Percentiles rank a stretch among this genome's conserved stretches.
Conservation (phyloP, 345 rosid genomes). For the rapeseed (Brassica napus) region Da-Ae NC_063447.1:35489501-35490000, state of each 20-base stretch:
- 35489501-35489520: background rate
- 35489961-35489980: conserved; percentile 45
- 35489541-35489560: conserved; percentile 20
- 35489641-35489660: conserved; percentile 44
- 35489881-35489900: conserved; percentile 65
- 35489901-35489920: conserved; percentile 45
- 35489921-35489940: conserved; percentile 49
- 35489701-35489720: conserved; percentile 60
- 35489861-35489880: conserved; percentile 70
- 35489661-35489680: conserved; percentile 51
- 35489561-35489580: conserved; percentile 37
- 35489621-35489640: conserved; percentile 37
- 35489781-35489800: conserved; percentile 47
- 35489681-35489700: conserved; percentile 54
- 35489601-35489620: conserved; percentile 33
- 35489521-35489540: conserved; percentile 30
- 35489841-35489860: conserved; percentile 58
- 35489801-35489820: conserved; percentile 57
- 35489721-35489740: conserved; percentile 37
- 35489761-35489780: conserved; percentile 59
- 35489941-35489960: conserved; percentile 60
- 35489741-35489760: conserved; percentile 46
- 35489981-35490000: conserved; percentile 27
- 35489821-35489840: conserved; percentile 47
- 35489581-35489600: conserved; percentile 32